Percentiles rank a stretch among this genome's conserved stretches.
Conservation (phyloP, 192 early-diverging fungal species). For the Diversispora eburnea region DNA sequence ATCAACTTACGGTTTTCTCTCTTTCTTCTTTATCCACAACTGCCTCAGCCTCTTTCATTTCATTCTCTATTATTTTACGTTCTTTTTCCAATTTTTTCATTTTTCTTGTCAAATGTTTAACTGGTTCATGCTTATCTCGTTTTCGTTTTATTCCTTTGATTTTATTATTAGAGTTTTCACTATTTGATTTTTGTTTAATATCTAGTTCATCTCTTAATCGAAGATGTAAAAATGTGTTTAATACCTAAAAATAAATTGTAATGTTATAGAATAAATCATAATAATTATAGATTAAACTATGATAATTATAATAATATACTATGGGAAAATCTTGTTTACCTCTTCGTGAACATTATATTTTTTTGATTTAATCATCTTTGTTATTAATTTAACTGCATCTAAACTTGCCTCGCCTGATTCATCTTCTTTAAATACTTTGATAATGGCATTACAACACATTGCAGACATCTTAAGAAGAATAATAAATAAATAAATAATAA, state of each 20-base stretch:
- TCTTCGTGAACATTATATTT: constrained; percentile 69
- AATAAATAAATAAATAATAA: not conserved
- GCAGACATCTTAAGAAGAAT: constrained; percentile 51
- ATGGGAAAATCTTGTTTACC: constrained; percentile 9
- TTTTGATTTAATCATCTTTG: constrained; percentile 80
- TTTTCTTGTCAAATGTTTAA: constrained; percentile 57
- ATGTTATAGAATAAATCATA: not conserved
- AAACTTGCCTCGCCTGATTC: constrained; percentile 80
- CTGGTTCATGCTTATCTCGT: constrained; percentile 40
- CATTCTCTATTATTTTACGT: constrained; percentile 66
- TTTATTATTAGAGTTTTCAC: constrained; percentile 52
- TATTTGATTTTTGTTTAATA: constrained; percentile 33
- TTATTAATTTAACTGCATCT: constrained; percentile 82
- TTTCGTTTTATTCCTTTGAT: constrained; percentile 48
- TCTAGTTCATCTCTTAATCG: constrained; percentile 81
- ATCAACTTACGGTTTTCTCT: constrained; percentile 55
- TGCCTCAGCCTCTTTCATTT: constrained; percentile 90
- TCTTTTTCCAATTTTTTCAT: constrained; percentile 74
- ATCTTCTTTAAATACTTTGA: constrained; percentile 78
- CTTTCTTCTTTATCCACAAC: constrained; percentile 80
- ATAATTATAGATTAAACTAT: too few relatives aligned
- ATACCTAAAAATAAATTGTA: constrained; percentile 39
- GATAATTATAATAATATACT: not conserved
- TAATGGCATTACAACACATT: constrained; percentile 72
- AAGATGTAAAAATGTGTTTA: constrained; percentile 78